A percentile compares a stretch with the other conserved stretches of the same genome.
Evolutionary conservation across 441 rosid species (phyloP).

Genomic region (Biscutella laevigata): DNA sequence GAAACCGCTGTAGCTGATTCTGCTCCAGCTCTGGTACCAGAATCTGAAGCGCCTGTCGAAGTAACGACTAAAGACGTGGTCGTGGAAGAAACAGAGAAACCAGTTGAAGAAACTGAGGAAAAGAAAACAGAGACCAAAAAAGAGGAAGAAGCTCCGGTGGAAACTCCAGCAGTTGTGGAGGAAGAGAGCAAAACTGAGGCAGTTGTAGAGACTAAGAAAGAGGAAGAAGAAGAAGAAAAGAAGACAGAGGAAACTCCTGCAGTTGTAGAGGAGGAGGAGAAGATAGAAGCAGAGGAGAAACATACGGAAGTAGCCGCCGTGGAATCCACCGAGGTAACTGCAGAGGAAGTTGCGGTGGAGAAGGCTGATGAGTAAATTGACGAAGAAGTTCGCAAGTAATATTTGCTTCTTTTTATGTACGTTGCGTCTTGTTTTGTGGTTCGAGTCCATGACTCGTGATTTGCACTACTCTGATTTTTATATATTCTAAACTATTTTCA

Average conservation of each 20-base stretch:
- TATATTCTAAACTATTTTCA: background rate
- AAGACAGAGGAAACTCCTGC: constrained; percentile 22
- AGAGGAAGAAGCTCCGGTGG: constrained; percentile 21
- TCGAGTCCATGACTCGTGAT: too few relatives aligned
- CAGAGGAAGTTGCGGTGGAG: constrained; percentile 15
- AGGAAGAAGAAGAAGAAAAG: constrained; percentile 16
- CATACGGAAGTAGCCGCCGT: constrained; percentile 11
- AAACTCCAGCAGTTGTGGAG: constrained; percentile 15
- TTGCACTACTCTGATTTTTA: too few relatives aligned
- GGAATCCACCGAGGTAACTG: constrained; percentile 2
- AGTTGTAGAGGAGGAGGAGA: constrained; percentile 25
- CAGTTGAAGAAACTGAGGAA: constrained; percentile 10
- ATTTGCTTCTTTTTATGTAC: constrained; percentile 16
- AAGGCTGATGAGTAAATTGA: constrained; percentile 21
- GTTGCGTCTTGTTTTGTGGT: background rate
- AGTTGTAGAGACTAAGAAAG: constrained; percentile 17
- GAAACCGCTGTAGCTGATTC: background rate
- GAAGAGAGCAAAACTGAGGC: constrained; percentile 17
- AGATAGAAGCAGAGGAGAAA: constrained; percentile 12
- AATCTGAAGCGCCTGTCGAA: constrained; percentile 18
- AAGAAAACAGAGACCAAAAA: constrained; percentile 20
- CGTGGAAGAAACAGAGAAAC: constrained; percentile 21
- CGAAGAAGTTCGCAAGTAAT: constrained; percentile 5
- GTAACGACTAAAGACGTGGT: constrained; percentile 16
- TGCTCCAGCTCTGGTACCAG: constrained; percentile 13